phyloP scores from a whole-genome alignment of 176 grass and related monocot species.

The Thinopyrum elongatum region DNA sequence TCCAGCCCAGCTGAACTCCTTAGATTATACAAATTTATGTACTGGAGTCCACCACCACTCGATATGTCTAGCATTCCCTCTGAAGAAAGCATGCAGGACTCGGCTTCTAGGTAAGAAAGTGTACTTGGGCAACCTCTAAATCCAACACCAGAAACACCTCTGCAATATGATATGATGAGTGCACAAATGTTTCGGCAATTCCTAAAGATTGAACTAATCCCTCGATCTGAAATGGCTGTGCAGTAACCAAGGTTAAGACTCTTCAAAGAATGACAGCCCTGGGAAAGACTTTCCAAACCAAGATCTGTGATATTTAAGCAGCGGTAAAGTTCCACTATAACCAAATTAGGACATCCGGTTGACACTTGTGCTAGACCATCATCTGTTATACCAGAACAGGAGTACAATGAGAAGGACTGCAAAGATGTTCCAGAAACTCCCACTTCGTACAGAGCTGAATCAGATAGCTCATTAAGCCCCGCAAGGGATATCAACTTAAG shows the following conservation, averaged over 20 bases:
- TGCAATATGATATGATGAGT: slow-evolving; percentile 64
- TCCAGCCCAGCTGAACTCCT: slow-evolving; percentile 48
- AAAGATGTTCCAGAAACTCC: slow-evolving; percentile 51
- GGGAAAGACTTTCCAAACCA: slow-evolving; percentile 61
- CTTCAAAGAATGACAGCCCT: slow-evolving; percentile 57
- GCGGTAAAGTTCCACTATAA: slow-evolving; percentile 66
- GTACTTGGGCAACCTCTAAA: slow-evolving; percentile 58
- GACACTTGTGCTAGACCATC: slow-evolving; percentile 49
- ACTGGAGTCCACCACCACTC: slow-evolving; percentile 58
- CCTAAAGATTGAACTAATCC: slow-evolving; percentile 49
- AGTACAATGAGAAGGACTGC: slow-evolving; percentile 78
- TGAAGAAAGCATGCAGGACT: slow-evolving; percentile 69
- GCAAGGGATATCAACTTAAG: slow-evolving; percentile 62
- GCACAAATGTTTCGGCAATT: slow-evolving; percentile 54
- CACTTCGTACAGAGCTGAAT: slow-evolving; percentile 46
- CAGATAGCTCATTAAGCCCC: slow-evolving; percentile 59
- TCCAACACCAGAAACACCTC: slow-evolving; percentile 61
- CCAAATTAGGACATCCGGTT: slow-evolving; percentile 65
- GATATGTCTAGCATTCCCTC: slow-evolving; percentile 51
- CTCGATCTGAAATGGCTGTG: slow-evolving; percentile 59
- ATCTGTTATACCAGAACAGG: slow-evolving; percentile 75
- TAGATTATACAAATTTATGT: slow-evolving; percentile 68
- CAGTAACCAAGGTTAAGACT: slow-evolving; percentile 69
- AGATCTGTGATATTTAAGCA: slow-evolving; percentile 75
- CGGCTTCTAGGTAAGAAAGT: slow-evolving; percentile 77